Evolutionary conservation across 108 stramenopile genomes (phyloP).

Genomic region (Nitzschia sp.): DNA sequence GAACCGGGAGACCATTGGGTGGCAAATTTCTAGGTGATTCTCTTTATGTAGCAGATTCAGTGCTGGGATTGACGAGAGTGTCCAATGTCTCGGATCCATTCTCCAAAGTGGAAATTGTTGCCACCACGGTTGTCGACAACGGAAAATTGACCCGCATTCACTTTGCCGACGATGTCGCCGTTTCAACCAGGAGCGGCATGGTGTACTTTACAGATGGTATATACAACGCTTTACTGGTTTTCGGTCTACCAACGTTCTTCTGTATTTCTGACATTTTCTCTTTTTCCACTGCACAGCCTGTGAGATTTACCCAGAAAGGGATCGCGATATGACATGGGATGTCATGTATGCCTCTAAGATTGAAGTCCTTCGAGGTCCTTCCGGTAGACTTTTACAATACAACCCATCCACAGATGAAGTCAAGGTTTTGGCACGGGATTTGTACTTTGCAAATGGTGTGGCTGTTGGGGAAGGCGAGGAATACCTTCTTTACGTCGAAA

Average conservation of each 20-base stretch:
- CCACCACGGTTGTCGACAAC: slow-evolving; percentile 48
- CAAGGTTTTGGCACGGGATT: slow-evolving; percentile 44
- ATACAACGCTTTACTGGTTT: background rate
- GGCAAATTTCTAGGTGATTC: slow-evolving; percentile 58
- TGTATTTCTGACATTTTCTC: background rate
- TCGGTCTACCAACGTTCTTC: background rate
- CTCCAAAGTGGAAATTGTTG: slow-evolving; percentile 65
- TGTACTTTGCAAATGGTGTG: slow-evolving; percentile 70
- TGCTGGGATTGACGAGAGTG: slow-evolving; percentile 58
- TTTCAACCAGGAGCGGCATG: slow-evolving; percentile 60
- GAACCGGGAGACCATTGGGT: slow-evolving; percentile 57
- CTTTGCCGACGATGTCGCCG: slow-evolving; percentile 62
- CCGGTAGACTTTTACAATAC: slow-evolving; percentile 64
- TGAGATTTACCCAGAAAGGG: slow-evolving; percentile 33
- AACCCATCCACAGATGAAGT: slow-evolving; percentile 62
- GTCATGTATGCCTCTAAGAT: slow-evolving; percentile 63
- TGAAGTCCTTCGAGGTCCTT: slow-evolving; percentile 49
- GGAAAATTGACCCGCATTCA: slow-evolving; percentile 26
- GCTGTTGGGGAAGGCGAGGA: slow-evolving; percentile 55
- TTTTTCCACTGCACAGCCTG: slow-evolving; percentile 26
- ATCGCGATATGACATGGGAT: slow-evolving; percentile 44
- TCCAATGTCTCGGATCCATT: slow-evolving; percentile 26
- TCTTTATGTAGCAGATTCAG: slow-evolving; percentile 68
- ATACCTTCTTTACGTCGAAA: slow-evolving; percentile 51
- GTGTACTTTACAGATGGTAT: slow-evolving; percentile 69